A percentile compares a stretch with the other conserved stretches of the same genome.
Evolutionary conservation across 2,329 filamentous ascomycete species (phyloP).

Genomic region (Cercospora sp.): DNA sequence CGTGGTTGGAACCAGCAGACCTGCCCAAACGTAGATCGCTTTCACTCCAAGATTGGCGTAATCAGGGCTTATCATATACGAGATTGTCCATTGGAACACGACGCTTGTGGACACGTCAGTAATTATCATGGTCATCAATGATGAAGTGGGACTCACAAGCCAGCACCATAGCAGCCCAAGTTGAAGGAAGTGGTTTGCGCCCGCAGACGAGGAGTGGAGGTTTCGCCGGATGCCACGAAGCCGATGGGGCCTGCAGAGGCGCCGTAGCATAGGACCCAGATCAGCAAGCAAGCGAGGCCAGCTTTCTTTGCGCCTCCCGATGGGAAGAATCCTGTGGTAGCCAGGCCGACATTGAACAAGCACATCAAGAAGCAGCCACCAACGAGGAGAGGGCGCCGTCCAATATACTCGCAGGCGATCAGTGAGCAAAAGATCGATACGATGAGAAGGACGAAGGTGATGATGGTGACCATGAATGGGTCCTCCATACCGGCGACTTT

Average conservation of each 20-base stretch:
- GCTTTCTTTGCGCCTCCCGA: constrained; percentile 16
- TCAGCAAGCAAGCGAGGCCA: constrained; percentile 21
- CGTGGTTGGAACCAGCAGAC: constrained; percentile 14
- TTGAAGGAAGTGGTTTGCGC: constrained; percentile 19
- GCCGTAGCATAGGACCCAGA: constrained; percentile 26
- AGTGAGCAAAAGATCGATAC: constrained; percentile 33
- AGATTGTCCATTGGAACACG: constrained; percentile 21
- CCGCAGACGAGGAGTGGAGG: constrained; percentile 20
- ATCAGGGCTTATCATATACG: constrained; percentile 24
- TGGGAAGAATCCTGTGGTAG: constrained; percentile 17
- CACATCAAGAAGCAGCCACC: constrained; percentile 24
- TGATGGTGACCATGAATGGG: constrained; percentile 30
- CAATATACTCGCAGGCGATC: constrained; percentile 22
- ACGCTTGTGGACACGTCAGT: constrained; percentile 8
- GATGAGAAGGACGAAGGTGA: constrained; percentile 42
- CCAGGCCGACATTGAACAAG: constrained; percentile 22
- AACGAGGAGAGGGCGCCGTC: constrained; percentile 22
- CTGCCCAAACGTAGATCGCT: constrained; percentile 24
- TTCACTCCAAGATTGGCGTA: constrained; percentile 22
- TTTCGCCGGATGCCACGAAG: constrained; percentile 21
- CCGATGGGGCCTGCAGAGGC: constrained; percentile 25
- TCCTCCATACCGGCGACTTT: constrained; percentile 23
- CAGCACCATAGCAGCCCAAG: constrained; percentile 15
- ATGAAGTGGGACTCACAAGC: constrained; percentile 14
- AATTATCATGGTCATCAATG: not conserved